Evolutionary conservation across 352 stramenopile species (phyloP), one percentile per base, ranked within the genome.

Genomic region (Phytophthora ohioensis): DNA sequence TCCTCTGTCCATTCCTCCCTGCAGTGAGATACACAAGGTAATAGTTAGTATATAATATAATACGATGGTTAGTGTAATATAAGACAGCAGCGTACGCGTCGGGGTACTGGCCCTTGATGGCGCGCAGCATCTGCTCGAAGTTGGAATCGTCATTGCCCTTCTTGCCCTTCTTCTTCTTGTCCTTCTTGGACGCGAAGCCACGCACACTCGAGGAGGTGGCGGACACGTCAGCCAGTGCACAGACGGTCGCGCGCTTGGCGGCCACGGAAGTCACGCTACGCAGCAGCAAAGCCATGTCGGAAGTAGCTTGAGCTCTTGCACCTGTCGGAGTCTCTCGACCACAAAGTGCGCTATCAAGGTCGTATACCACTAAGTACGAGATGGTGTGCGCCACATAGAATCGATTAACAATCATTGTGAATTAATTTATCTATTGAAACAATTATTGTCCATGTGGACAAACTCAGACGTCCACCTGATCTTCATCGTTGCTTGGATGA

Each of bases 91-190:
- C 84, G 70, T 84, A 93, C 85, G 80, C 75, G 8, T 91, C 84
- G 46, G 82, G 83, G 72, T 93, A 92, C 45, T 85, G 83, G 51
- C 88, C 88, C 69, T 91, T 91, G 59, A 94, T 82, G 34, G 85
- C 83, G 64, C 88, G 86, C 70, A 95, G 73, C 86, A 94, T 93
- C 68, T 91, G 79, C 73, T 95, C 88, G 67, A 94, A 95, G 79
- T 95, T 93, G 65, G 68, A 57, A 64, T 93, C 87, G 49, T 77
- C 77, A 36, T 60, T 64, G 57, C 64, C 67, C 70, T 87, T 90
- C 67, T 89, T 92, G 38, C 71, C 57, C 67, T 83, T 85, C 70
- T 79, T 85, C 69, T 79, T 79, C 69, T 84, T 81, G 41, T 86
- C 79, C 58, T 79, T 76, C 71, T 87, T 92, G 42, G 77, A 69